phyloP scores from a whole-genome alignment of 805 yeast genomes.

The Metschnikowia vanudenii region DNA sequence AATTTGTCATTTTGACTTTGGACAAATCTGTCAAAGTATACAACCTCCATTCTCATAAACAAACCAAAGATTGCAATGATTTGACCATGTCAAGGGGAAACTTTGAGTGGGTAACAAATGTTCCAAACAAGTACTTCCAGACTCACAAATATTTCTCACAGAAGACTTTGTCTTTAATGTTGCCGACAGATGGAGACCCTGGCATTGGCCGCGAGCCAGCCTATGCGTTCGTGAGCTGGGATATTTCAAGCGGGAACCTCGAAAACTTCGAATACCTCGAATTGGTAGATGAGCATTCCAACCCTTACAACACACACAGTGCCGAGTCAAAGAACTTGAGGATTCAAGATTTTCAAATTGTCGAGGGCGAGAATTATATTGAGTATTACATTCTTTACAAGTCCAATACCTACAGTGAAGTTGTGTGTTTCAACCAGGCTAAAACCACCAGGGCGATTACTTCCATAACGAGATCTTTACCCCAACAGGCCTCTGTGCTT shows the following conservation, averaged over 20 bases:
- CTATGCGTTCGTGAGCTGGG: constrained; percentile 26
- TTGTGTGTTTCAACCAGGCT: constrained; percentile 9
- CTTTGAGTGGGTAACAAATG: constrained; percentile 27
- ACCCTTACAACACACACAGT: neutral
- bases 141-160: neutral
- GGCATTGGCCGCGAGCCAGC: constrained; percentile 12
- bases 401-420: constrained; percentile 46
- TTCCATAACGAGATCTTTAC: constrained; percentile 31
- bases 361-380: neutral
- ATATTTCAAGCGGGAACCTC: constrained; percentile 13
- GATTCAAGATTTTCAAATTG: constrained; percentile 17
- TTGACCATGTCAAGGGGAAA: constrained; percentile 23
- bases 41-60: constrained; percentile 45
- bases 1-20: constrained; percentile 52
- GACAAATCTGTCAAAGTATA: constrained; percentile 58
- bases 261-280: neutral
- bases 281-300: constrained; percentile 2
- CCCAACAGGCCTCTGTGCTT: constrained; percentile 25
- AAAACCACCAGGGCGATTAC: constrained; percentile 3
- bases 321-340: constrained; percentile 9
- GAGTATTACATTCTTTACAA: constrained; percentile 54
- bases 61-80: constrained; percentile 8
- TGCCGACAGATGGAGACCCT: constrained; percentile 8
- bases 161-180: constrained; percentile 10
- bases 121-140: constrained; percentile 33